Conservation (phyloP, 306 rosid species). For the Dalbergia cochinchinensis region DNA sequence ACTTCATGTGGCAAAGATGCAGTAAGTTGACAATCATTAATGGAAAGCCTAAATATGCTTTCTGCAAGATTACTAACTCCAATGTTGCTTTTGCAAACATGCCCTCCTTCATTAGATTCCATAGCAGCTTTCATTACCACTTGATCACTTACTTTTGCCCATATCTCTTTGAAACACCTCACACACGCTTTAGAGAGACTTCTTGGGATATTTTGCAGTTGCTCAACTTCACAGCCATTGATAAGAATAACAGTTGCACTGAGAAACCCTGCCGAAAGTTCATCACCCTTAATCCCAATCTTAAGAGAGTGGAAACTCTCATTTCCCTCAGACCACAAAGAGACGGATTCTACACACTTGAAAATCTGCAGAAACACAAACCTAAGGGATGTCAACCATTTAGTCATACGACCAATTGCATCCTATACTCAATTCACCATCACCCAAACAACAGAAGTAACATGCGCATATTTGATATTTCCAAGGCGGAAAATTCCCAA, state of each 20-base stretch:
- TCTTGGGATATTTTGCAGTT: slow-evolving; percentile 57
- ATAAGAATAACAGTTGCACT: slow-evolving; percentile 63
- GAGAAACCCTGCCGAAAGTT: slow-evolving; percentile 56
- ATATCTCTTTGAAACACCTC: slow-evolving; percentile 54
- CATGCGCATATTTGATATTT: background rate
- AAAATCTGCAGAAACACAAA: slow-evolving; percentile 72
- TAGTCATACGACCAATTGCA: slow-evolving; percentile 30
- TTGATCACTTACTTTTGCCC: slow-evolving; percentile 58
- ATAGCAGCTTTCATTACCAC: slow-evolving; percentile 39
- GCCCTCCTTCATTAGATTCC: slow-evolving; percentile 47
- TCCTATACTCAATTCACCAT: slow-evolving; percentile 17
- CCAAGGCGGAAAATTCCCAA: background rate
- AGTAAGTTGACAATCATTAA: slow-evolving; percentile 43
- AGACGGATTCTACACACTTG: slow-evolving; percentile 53
- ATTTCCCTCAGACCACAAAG: slow-evolving; percentile 54
- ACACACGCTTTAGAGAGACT: slow-evolving; percentile 48
- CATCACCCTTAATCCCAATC: slow-evolving; percentile 67
- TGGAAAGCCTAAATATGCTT: slow-evolving; percentile 77
- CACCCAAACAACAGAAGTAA: background rate
- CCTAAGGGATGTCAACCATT: slow-evolving; percentile 60
- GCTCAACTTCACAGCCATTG: slow-evolving; percentile 63
- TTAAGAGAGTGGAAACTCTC: slow-evolving; percentile 45
- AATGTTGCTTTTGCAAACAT: slow-evolving; percentile 56
- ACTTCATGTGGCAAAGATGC: slow-evolving; percentile 53
- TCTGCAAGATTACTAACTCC: slow-evolving; percentile 66